phyloP scores from a whole-genome alignment of 805 yeast species.

The Kodamaea nitidulidarum region DNA sequence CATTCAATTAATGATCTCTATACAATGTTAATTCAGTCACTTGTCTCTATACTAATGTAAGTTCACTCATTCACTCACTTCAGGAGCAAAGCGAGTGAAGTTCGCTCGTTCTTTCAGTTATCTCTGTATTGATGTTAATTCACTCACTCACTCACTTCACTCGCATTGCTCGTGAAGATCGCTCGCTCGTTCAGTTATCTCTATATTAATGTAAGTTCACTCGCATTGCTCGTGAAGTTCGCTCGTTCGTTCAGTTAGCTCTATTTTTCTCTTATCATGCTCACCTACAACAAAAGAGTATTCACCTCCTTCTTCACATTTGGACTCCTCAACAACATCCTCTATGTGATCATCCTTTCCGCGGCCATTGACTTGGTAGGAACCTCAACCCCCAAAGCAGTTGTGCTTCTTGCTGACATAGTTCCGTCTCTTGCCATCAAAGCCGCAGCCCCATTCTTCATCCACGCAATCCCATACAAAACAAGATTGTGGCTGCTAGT shows the following conservation, averaged over 20 bases:
- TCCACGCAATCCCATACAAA: conserved; percentile 60
- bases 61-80: too few relatives aligned
- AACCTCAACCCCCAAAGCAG: conserved; percentile 74
- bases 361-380: conserved; percentile 94
- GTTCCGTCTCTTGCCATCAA: conserved; percentile 76
- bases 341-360: conserved; percentile 85
- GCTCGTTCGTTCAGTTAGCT: background rate
- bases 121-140: too few relatives aligned
- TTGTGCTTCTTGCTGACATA: conserved; percentile 82
- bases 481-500: conserved; percentile 54
- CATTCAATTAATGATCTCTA: too few relatives aligned
- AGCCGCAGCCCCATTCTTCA: conserved; percentile 70
- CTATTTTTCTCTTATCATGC: background rate
- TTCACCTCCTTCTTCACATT: conserved; percentile 69
- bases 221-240: background rate
- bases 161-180: too few relatives aligned
- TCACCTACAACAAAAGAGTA: conserved; percentile 14
- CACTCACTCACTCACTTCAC: too few relatives aligned
- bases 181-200: too few relatives aligned
- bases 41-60: too few relatives aligned
- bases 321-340: conserved; percentile 82
- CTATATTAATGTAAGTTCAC: too few relatives aligned
- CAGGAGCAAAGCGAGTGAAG: too few relatives aligned
- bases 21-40: too few relatives aligned
- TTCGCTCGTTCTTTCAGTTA: too few relatives aligned